A percentile compares a stretch with the other conserved stretches of the same genome.
Conservation (phyloP, 176 grass and related monocot species). For the Musa acuminata region DNA sequence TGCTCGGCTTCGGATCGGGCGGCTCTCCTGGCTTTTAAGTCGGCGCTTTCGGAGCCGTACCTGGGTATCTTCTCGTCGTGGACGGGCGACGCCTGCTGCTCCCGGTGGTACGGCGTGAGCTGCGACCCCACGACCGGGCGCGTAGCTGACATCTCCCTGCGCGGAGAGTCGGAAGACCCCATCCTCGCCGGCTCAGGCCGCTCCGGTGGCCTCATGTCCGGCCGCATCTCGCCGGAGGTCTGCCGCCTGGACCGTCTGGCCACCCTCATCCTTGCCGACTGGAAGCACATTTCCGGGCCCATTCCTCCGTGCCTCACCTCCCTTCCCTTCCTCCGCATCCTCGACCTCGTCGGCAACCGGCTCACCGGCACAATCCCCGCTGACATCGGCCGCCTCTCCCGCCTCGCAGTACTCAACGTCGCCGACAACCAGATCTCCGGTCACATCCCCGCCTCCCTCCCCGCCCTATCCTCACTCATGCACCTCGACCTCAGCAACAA, state of each 20-base stretch:
- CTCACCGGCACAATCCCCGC: constrained; percentile 38
- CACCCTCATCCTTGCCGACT: constrained; percentile 42
- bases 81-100: constrained; percentile 24
- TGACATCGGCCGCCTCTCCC: constrained; percentile 31
- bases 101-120: constrained; percentile 69
- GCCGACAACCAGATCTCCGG: constrained; percentile 48
- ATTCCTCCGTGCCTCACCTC: constrained; percentile 39
- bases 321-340: constrained; percentile 30
- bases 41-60: constrained; percentile 51
- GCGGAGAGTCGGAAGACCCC: constrained; percentile 77
- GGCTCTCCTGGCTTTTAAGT: constrained; percentile 59
- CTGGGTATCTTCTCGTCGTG: constrained; percentile 83
- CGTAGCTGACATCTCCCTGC: constrained; percentile 60
- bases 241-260: constrained; percentile 51
- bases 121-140: constrained; percentile 61
- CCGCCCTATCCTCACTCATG: constrained; percentile 43
- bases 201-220: constrained; percentile 59
- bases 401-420: constrained; percentile 49
- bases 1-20: constrained; percentile 34
- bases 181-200: constrained; percentile 51
- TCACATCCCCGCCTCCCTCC: constrained; percentile 32
- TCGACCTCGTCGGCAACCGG: constrained; percentile 49
- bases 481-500: constrained; percentile 87
- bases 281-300: constrained; percentile 47
- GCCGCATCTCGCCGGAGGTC: constrained; percentile 57